Base-by-base conservation (phyloP, 2,329 filamentous ascomycete genomes). In the Trichoderma guizhouense region DNA sequence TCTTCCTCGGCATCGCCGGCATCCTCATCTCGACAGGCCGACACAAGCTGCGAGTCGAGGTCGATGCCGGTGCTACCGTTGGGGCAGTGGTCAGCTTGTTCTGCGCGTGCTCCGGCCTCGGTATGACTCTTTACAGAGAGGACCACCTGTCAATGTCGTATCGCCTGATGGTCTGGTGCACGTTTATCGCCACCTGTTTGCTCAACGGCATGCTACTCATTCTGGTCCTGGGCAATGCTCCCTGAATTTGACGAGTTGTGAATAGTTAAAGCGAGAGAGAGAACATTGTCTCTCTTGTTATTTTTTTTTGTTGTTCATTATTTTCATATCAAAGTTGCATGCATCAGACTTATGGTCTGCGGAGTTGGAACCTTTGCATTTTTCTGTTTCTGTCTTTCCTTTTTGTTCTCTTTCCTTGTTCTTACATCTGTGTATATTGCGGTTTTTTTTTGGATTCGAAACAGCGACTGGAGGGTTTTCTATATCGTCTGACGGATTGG, bases 1-100 rank as follows among this genome's bases (percentile, higher is more conserved):
- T 90, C 7, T 85, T 95, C 9, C 86, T 94, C 43, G 79, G 86
- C 62, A 86, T 95, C 36, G 88, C 92, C 0, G 85, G 85, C 47
- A 84, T 92, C 11, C 86, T 96, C 47, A 88, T 92, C 36, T 82
- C 84, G 15, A 93, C 93, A 1, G 92, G 92, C 9, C 86, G 88
- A 61, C 90, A 89, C 78, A 91, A 88, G 79, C 85, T 91, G 74
- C 85, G 87, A 5, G 85, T 89, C n/a, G 89, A 93, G 79, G 93
- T 95, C 4, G 92, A 95, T 76, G 88, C 88, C 0, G 92, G 90
- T 9, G 91, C 93, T 2, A 85, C 92, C 1, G 84, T 93, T 53
- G 92, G 92, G 11, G 89, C 92, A 18, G 85, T 92, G 36, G 84
- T 88, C 34, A 92, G 90, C 74, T 79, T 94, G 53, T 85, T 90